These are phyloP conservation scores for Zoysia matrella DNA, from an alignment of 202 grass and related monocot species.

Conservation along the genomic window DNA sequence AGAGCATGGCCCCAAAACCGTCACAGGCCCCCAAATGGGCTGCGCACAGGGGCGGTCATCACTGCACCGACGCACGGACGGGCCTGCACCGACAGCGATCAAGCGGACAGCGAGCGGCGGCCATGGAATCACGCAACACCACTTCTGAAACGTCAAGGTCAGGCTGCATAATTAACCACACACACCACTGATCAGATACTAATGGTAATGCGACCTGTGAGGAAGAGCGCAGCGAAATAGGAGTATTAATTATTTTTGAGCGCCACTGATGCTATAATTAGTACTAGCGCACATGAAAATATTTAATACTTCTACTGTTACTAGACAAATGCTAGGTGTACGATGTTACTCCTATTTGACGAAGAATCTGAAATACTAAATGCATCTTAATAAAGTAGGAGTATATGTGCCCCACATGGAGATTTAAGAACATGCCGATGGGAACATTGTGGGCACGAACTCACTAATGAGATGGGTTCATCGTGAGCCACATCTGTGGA, in stretches of 20 bases:
- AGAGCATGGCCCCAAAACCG: neutral
- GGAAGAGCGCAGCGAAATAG: neutral
- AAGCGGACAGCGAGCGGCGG: neutral
- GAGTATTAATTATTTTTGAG: neutral
- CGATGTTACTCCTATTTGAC: neutral
- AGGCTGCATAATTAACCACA: neutral
- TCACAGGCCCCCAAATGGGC: constrained; percentile 5
- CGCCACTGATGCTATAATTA: neutral
- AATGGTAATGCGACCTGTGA: neutral
- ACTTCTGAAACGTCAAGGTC: neutral
- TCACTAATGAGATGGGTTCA: too few relatives aligned
- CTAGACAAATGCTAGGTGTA: neutral
- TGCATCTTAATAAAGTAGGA: neutral
- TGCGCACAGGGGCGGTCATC: neutral
- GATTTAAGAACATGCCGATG: neutral
- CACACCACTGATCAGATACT: neutral
- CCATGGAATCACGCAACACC: constrained; percentile 30
- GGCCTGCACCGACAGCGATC: neutral
- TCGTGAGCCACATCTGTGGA: too few relatives aligned
- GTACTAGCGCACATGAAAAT: too few relatives aligned
- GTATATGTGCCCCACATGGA: neutral
- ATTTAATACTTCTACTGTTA: too few relatives aligned
- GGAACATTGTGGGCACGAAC: neutral
- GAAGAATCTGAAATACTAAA: neutral
- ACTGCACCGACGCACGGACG: constrained; percentile 1